Evolutionary conservation across 768 basidiomycete genomes (phyloP), one percentile per base, ranked within the genome.

Genomic region (Russula compacta): DNA sequence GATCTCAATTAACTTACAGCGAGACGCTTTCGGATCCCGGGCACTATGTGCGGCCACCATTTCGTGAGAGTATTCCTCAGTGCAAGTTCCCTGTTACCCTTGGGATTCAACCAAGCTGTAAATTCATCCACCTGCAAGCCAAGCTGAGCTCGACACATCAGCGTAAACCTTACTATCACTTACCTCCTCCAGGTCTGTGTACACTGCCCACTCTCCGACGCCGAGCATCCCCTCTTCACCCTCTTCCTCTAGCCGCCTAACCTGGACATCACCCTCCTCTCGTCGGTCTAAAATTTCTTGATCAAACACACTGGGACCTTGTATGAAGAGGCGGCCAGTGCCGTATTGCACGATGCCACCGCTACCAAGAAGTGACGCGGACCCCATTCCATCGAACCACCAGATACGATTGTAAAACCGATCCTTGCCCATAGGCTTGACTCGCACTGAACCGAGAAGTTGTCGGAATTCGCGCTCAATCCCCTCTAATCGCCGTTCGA

Each of bases 371-470:
- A 95, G 74, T 48, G 87, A 85, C 50, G 85, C 86, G 6, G 86
- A 85, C 7, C 95, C 95, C 79, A 94, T 82, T 10, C 95, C 95
- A 73, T 99, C 95, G 70, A 98, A 92, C 95, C 95, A 99, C 95
- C 95, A 99, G 61, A 97, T 79, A 36, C 91, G 84, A 71, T 97
- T 95, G 69, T 90, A 89, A 73, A 98, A 99, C 56, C 97, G 81
- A 71, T 99, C 97, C 64, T 82, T 81, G 14, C 97, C 97, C 53
- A 98, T 69, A 1, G 95, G 92, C 68, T 92, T 89, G 21, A 91
- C 86, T 56, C 97, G 81, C 52, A 94, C 81, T 6, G 87, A 84
- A 58, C 92, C 90, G 44, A 92, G 78, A 52, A 92, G 79, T 71
- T 94, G 88, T 65, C 97, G 80, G 76, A 98, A 99, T 64, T 98